Percentiles rank a stretch among this genome's conserved stretches.
Conservation (phyloP, 1,139 yeast species). For the Torulaspora globosa region DNA sequence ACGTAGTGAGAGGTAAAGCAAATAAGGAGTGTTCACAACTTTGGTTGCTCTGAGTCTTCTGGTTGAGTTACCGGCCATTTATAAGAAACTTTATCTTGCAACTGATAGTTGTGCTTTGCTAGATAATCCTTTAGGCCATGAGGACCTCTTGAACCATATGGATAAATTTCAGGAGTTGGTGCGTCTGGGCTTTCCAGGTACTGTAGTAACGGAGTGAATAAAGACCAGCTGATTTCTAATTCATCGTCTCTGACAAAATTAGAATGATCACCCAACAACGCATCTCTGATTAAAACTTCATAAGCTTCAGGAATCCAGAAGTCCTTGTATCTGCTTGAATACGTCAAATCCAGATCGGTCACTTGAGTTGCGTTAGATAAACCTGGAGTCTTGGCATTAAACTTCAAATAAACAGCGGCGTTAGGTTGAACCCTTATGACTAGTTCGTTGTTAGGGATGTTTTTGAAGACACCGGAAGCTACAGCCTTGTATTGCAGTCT, state of each 20-base stretch:
- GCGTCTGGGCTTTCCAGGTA: slow-evolving; percentile 67
- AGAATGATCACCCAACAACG: slow-evolving; percentile 87
- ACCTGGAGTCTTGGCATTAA: slow-evolving; percentile 93
- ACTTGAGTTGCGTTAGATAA: slow-evolving; percentile 73
- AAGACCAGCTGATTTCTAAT: slow-evolving; percentile 85
- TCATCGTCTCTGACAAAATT: slow-evolving; percentile 98
- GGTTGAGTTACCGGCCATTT: slow-evolving; percentile 84
- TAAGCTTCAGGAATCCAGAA: slow-evolving; percentile 98
- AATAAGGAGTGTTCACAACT: slow-evolving; percentile 1
- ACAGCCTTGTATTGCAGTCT: slow-evolving; percentile 89
- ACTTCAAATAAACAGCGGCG: slow-evolving; percentile 87
- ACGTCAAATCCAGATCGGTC: slow-evolving; percentile 87
- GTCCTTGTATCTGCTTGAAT: slow-evolving; percentile 74
- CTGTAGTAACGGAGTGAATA: slow-evolving; percentile 86
- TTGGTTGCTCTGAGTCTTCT: slow-evolving; percentile 11
- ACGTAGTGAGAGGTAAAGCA: neutral
- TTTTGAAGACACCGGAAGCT: slow-evolving; percentile 73
- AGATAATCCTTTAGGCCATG: slow-evolving; percentile 57
- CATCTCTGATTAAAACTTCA: slow-evolving; percentile 91
- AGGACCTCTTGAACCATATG: slow-evolving; percentile 94
- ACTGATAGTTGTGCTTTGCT: slow-evolving; percentile 63
- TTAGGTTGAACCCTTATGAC: slow-evolving; percentile 92
- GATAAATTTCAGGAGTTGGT: slow-evolving; percentile 61
- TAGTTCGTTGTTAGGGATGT: slow-evolving; percentile 85
- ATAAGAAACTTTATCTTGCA: slow-evolving; percentile 56